Evolutionary conservation across 805 yeast species (phyloP).

Genomic region (Ogataea pini): DNA sequence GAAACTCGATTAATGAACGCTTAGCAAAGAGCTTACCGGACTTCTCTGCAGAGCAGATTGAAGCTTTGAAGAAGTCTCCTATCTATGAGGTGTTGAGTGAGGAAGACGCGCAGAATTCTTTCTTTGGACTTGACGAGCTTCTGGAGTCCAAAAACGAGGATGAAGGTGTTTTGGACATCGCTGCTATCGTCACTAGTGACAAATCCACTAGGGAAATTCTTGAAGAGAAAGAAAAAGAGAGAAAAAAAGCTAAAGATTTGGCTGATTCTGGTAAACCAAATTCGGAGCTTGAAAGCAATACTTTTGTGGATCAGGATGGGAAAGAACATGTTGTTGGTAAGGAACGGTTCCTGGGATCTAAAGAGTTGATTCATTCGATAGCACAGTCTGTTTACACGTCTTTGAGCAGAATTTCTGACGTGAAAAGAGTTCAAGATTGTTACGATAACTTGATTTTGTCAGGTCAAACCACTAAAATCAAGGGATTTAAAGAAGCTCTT

Average conservation of each 20-base stretch:
- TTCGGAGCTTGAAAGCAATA: conserved; percentile 70
- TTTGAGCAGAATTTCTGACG: conserved; percentile 56
- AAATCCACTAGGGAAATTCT: conserved; percentile 54
- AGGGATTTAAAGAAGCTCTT: conserved; percentile 75
- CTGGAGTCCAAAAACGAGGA: conserved; percentile 42
- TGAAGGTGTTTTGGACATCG: conserved; percentile 83
- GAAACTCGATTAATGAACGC: conserved; percentile 57
- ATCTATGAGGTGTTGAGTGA: conserved; percentile 80
- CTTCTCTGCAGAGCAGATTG: conserved; percentile 59
- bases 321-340: conserved; percentile 71
- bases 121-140: conserved; percentile 57
- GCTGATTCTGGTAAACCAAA: conserved; percentile 42
- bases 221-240: conserved; percentile 30
- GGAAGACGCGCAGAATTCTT: conserved; percentile 61
- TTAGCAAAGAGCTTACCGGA: conserved; percentile 59
- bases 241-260: conserved; percentile 19
- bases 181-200: conserved; percentile 81
- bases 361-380: conserved; percentile 54
- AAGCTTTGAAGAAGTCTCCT: conserved; percentile 67
- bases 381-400: conserved; percentile 54
- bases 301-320: conserved; percentile 63
- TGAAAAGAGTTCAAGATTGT: conserved; percentile 72
- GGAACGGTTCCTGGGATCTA: conserved; percentile 84
- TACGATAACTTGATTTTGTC: conserved; percentile 80
- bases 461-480: conserved; percentile 75